A percentile compares a stretch with the other conserved stretches of the same genome.
These are phyloP conservation scores for Sarcomyxa edulis DNA, from an alignment of 768 basidiomycete genomes.

Conservation along the genomic window DNA sequence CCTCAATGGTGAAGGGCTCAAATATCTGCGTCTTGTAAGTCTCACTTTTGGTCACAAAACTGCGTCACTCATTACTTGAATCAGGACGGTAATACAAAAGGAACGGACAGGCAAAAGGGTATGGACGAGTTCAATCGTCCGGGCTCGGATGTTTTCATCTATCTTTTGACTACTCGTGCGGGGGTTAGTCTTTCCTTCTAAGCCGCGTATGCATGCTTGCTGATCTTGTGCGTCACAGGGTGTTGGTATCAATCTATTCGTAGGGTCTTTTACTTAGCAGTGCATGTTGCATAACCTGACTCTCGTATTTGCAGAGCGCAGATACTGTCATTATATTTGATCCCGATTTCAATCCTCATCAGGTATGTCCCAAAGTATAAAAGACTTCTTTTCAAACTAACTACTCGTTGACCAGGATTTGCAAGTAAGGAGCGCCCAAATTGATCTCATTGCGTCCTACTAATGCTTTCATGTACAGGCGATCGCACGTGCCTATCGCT, in stretches of 20 bases:
- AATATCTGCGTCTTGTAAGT: constrained; percentile 69
- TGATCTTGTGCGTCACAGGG: constrained; percentile 35
- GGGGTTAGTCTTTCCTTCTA: constrained; percentile 39
- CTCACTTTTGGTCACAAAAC: background rate
- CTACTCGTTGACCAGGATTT: constrained; percentile 54
- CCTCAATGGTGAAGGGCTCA: constrained; percentile 71
- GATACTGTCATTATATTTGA: constrained; percentile 94
- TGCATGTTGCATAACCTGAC: background rate
- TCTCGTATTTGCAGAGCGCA: constrained; percentile 56
- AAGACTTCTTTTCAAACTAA: background rate
- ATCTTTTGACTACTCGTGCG: constrained; percentile 87
- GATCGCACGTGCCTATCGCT: constrained; percentile 91
- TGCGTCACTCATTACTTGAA: constrained; percentile 6
- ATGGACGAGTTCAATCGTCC: constrained; percentile 95
- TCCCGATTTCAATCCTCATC: constrained; percentile 98
- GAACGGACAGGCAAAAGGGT: constrained; percentile 80
- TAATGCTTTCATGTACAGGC: constrained; percentile 46
- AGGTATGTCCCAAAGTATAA: constrained; percentile 39
- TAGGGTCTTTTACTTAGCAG: constrained; percentile 15
- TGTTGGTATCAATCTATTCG: constrained; percentile 82
- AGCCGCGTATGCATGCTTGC: constrained; percentile 1
- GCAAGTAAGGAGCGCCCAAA: constrained; percentile 52
- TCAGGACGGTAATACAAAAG: constrained; percentile 88
- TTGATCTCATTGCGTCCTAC: background rate
- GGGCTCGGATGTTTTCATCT: constrained; percentile 85